Percentiles rank a stretch among this genome's conserved stretches.
These are phyloP conservation scores for Myrica gale DNA, from an alignment of 306 rosid genomes.

Conservation along the genomic window DNA sequence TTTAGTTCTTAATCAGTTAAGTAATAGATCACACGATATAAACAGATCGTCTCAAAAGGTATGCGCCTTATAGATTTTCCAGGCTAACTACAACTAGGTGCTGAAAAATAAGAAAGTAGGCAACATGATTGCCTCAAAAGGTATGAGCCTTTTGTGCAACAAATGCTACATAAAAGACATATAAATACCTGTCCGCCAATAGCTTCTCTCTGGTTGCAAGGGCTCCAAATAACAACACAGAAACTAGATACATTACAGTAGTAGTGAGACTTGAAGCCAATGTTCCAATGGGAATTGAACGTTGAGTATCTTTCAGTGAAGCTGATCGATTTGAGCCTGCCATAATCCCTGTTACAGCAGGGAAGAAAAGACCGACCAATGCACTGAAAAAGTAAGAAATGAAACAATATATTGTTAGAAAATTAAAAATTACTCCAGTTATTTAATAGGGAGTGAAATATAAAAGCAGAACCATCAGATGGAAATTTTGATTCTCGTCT, in stretches of 20 bases:
- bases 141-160: neutral
- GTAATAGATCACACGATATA: neutral
- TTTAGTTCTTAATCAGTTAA: neutral
- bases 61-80: neutral
- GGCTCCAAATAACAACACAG: slow-evolving; percentile 84
- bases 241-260: slow-evolving; percentile 65
- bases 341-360: slow-evolving; percentile 99
- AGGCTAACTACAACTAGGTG: neutral
- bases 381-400: slow-evolving; percentile 58
- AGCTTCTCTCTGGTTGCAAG: slow-evolving; percentile 78
- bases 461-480: neutral
- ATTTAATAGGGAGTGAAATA: neutral
- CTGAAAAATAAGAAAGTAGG: neutral
- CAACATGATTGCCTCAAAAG: neutral
- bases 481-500: neutral
- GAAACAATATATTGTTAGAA: slow-evolving; percentile 18
- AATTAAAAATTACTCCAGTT: neutral
- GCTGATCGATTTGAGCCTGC: slow-evolving; percentile 99
- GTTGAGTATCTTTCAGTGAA: slow-evolving; percentile 92
- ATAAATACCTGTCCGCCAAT: slow-evolving; percentile 77
- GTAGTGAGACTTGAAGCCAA: slow-evolving; percentile 84
- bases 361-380: slow-evolving; percentile 98
- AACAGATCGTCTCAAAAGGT: neutral
- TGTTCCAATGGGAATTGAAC: slow-evolving; percentile 95
- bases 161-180: slow-evolving; percentile 4